A percentile compares a stretch with the other conserved stretches of the same genome.
phyloP scores from a whole-genome alignment of 2,329 filamentous ascomycete genomes.

The Ascosphaera apis region DNA sequence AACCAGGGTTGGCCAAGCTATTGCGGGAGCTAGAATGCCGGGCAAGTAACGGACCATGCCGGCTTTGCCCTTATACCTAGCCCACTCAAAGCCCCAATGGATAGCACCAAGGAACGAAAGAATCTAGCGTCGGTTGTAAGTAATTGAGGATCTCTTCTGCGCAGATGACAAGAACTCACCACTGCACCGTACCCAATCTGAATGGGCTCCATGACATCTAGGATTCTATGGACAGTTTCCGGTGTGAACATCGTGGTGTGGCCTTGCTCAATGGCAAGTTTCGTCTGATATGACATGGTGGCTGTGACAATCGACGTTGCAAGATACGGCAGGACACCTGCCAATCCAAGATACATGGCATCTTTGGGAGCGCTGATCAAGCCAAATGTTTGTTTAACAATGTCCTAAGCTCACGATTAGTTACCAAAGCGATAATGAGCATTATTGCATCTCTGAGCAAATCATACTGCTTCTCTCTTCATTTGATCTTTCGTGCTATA shows the following conservation, averaged over 20 bases:
- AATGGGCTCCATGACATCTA: constrained; percentile 59
- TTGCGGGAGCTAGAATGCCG: constrained; percentile 52
- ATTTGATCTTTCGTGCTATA: too few relatives aligned
- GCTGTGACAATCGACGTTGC: constrained; percentile 65
- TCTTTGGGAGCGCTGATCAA: constrained; percentile 42
- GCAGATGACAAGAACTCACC: constrained; percentile 24
- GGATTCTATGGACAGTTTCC: constrained; percentile 46
- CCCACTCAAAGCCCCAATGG: constrained; percentile 82
- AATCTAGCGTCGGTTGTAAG: constrained; percentile 29
- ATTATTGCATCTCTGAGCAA: too few relatives aligned
- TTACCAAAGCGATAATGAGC: too few relatives aligned
- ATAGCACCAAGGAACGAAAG: constrained; percentile 85
- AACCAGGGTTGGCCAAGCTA: constrained; percentile 77
- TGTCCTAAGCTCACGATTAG: too few relatives aligned
- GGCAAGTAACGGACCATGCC: constrained; percentile 65
- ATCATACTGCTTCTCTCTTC: constrained; percentile 8
- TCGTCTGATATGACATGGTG: constrained; percentile 63
- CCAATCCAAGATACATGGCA: constrained; percentile 44
- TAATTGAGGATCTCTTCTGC: constrained; percentile 1
- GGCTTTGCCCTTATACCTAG: constrained; percentile 40
- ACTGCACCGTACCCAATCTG: constrained; percentile 83
- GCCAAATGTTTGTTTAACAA: constrained; percentile 46
- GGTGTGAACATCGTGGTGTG: constrained; percentile 41
- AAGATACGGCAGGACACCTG: constrained; percentile 66
- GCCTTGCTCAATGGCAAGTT: constrained; percentile 38